A percentile compares a stretch with the other conserved stretches of the same genome.
Evolutionary conservation across 2,329 filamentous ascomycete species (phyloP).

Genomic region (Verticillium longisporum): DNA sequence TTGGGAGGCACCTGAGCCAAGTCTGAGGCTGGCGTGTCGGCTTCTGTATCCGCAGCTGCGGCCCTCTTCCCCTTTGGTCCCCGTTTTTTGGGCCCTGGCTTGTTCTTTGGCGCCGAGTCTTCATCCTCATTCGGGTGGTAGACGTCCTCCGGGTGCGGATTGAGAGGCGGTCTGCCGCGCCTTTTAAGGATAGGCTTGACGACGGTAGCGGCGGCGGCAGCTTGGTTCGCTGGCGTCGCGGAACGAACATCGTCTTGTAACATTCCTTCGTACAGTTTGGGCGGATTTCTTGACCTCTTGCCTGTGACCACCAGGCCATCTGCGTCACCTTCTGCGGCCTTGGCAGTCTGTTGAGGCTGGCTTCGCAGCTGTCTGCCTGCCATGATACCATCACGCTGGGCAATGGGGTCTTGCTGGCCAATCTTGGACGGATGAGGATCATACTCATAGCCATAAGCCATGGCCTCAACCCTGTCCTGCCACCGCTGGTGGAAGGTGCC

Average conservation of each 20-base stretch:
- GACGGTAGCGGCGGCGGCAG: background rate
- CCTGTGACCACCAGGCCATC: constrained; percentile 34
- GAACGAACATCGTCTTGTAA: constrained; percentile 44
- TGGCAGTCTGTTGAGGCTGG: constrained; percentile 50
- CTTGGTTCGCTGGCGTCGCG: constrained; percentile 33
- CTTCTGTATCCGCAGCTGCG: constrained; percentile 7
- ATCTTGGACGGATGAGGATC: constrained; percentile 51
- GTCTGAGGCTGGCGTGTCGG: constrained; percentile 7
- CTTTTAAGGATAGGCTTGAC: constrained; percentile 15
- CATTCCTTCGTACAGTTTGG: constrained; percentile 42
- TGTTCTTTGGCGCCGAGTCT: background rate
- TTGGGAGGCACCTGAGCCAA: constrained; percentile 4
- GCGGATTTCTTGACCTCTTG: constrained; percentile 47
- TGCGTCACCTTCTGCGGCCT: constrained; percentile 41
- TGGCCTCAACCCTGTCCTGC: constrained; percentile 53
- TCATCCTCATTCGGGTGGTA: background rate
- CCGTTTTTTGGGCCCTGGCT: constrained; percentile 4
- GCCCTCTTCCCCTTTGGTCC: constrained; percentile 6
- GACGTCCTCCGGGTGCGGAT: background rate
- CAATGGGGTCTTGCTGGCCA: constrained; percentile 51
- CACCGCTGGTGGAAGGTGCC: constrained; percentile 33
- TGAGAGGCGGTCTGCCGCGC: constrained; percentile 16
- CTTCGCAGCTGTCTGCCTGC: constrained; percentile 47
- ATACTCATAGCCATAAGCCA: constrained; percentile 55
- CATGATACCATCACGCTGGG: constrained; percentile 48